phyloP scores from a whole-genome alignment of 305 asterid species.

The Fraxinus xanthoxyloides region DNA sequence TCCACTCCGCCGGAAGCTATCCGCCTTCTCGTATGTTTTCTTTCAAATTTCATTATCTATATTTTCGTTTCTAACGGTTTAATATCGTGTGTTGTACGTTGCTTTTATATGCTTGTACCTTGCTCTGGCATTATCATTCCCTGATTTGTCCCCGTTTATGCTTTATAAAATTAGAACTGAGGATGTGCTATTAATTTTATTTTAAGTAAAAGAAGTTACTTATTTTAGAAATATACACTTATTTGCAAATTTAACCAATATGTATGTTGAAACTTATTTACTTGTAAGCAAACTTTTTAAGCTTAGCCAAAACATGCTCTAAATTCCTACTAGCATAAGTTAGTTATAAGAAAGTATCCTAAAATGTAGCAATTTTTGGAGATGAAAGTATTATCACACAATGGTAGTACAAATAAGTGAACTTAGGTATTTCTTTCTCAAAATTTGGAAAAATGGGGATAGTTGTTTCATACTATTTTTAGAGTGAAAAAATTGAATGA shows the following conservation, averaged over 20 bases:
- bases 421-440: not conserved
- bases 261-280: not conserved
- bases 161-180: not conserved
- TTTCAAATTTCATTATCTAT: not conserved
- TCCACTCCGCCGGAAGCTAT: constrained; percentile 69
- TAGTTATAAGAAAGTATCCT: not conserved
- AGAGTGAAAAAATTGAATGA: not conserved
- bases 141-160: not conserved
- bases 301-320: not conserved
- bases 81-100: constrained; percentile 14
- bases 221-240: not conserved
- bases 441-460: not conserved
- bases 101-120: constrained; percentile 11
- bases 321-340: not conserved
- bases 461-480: not conserved
- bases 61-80: not conserved
- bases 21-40: constrained; percentile 82
- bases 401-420: not conserved
- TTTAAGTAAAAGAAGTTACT: not conserved
- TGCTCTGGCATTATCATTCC: not conserved
- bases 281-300: not conserved
- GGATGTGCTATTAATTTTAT: not conserved
- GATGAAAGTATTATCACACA: constrained; percentile 14
- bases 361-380: constrained; percentile 14
- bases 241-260: not conserved